Base-by-base conservation (phyloP, 2,329 filamentous ascomycete species). In the Pestalotiopsis sp. region DNA sequence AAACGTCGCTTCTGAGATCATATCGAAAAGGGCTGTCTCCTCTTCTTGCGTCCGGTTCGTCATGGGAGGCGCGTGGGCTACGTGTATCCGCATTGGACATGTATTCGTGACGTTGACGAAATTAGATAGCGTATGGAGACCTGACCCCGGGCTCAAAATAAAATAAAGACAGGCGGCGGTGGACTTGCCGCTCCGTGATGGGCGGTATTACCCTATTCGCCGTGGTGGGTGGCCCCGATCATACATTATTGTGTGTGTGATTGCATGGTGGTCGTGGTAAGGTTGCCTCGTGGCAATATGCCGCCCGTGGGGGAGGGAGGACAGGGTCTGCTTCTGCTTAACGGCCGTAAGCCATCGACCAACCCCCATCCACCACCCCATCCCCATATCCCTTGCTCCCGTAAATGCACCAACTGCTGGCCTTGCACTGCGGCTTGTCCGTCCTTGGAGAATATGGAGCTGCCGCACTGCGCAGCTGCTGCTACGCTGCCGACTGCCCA, bases 391-490 rank as follows among this genome's bases (percentile, higher is more conserved):
- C 38, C 4, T 26, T n/a, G 4, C 30, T n/a, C 60, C 60, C 60
- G 60, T 63, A 63, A 63, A 63, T 52, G 60, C 60, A 63, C 60
- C 60, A 63, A 63, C 60, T 44, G 24, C 60, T 48, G 35, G 58
- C n/a, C 24, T 14, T 20, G 35, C 20, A 20, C 58, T 35, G 22
- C 30, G 44, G 58, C 58, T 35, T 20, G 30, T n/a, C n/a, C n/a
- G 26, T n/a, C 11, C 55, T 24, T 58, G 14, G 24, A 35, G 38
- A 61, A n/a, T 35, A 35, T 61, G 58, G 24, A 35, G 13, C 20
- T 61, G 58, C 58, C 35, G 58, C 58, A 61, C 58, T 61, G 22
- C 57, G 57, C 20, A 4, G 11, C 17, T 44, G 40, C 40, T 52
- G 44, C 44, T 52, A 52, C 44, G 7, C 17, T 20, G 44, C 44